Conservation (phyloP, 140 eudicot species). For the Cichorium intybus region DNA sequence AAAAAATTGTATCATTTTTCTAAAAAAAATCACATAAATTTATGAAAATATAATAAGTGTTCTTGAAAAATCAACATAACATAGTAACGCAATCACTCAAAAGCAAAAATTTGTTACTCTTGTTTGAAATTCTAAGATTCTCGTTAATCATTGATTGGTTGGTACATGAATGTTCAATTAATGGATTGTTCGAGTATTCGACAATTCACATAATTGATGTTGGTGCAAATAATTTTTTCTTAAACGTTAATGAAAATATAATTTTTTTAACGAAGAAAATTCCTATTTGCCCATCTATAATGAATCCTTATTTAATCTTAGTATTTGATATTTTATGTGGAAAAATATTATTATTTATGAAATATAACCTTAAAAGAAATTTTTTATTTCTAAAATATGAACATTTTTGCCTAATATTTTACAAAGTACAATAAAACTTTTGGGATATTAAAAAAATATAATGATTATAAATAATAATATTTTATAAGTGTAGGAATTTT, state of each 20-base stretch:
- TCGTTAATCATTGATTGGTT: conserved; percentile 18
- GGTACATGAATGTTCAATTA: conserved; percentile 21
- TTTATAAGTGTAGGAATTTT: too few species aligned
- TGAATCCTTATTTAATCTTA: not conserved
- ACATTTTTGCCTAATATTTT: not conserved
- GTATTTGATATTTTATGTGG: not conserved
- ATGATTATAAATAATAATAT: too few species aligned
- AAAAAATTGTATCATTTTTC: not conserved
- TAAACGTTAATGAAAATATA: not conserved
- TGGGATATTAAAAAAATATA: not conserved
- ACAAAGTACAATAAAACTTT: not conserved
- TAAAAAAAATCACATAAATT: too few species aligned
- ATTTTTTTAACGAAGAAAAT: not conserved
- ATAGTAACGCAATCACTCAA: not conserved
- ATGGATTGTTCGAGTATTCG: conserved; percentile 6
- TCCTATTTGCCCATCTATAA: not conserved
- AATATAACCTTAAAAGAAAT: not conserved
- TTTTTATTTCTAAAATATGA: not conserved
- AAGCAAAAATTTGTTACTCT: not conserved
- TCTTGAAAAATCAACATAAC: too few species aligned
- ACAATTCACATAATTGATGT: conserved; percentile 18
- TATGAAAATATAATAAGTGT: too few species aligned
- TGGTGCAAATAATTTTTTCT: conserved; percentile 1
- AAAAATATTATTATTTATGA: not conserved
- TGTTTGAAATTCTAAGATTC: conserved; percentile 19